phyloP scores from a whole-genome alignment of 345 rosid species.

The Euphorbia peplus region DNA sequence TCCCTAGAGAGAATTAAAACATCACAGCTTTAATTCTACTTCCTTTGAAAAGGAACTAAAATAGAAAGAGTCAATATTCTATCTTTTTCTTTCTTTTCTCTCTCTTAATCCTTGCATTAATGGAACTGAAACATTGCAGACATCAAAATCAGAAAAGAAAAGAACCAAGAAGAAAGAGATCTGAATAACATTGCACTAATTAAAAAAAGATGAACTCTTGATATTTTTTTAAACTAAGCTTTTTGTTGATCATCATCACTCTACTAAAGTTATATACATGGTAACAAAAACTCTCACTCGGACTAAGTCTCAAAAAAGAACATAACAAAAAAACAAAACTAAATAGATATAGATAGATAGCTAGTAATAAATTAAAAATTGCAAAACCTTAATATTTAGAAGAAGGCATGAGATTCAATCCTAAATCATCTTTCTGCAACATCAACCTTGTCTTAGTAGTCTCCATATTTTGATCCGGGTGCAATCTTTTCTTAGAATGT shows the following conservation, averaged over 20 bases:
- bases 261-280: constrained; percentile 42
- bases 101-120: constrained; percentile 27
- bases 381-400: constrained; percentile 44
- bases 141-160: constrained; percentile 31
- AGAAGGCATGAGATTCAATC: constrained; percentile 79
- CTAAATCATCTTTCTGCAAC: constrained; percentile 76
- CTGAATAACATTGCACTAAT: constrained; percentile 31
- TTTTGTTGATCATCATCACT: constrained; percentile 24
- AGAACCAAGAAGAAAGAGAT: constrained; percentile 6
- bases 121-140: constrained; percentile 38
- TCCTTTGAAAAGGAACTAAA: constrained; percentile 10
- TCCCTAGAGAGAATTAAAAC: constrained; percentile 39
- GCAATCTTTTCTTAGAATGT: constrained; percentile 66
- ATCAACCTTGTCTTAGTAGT: constrained; percentile 59
- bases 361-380: neutral
- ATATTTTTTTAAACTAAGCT: constrained; percentile 22
- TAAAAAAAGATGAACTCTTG: constrained; percentile 15
- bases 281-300: constrained; percentile 41
- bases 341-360: constrained; percentile 13
- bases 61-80: constrained; percentile 20
- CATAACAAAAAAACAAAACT: constrained; percentile 22
- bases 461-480: constrained; percentile 44
- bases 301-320: constrained; percentile 16
- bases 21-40: constrained; percentile 21
- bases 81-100: constrained; percentile 21